These are phyloP conservation scores for Scutellospora calospora DNA, from an alignment of 371 early-diverging fungal species.

Conservation along the genomic window DNA sequence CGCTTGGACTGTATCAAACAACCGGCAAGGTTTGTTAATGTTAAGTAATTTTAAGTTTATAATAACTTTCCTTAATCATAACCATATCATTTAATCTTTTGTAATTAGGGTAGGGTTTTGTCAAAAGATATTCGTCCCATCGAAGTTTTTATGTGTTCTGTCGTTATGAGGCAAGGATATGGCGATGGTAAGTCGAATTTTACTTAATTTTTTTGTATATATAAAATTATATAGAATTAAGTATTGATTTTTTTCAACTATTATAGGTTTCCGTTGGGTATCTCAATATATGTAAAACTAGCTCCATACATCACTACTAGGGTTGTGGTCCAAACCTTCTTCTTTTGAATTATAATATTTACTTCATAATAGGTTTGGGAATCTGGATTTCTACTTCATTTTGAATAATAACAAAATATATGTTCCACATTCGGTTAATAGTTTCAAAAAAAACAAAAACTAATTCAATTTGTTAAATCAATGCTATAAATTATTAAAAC, in stretches of 20 bases:
- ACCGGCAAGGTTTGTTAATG: slow-evolving; percentile 84
- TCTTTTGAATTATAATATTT: too few species aligned
- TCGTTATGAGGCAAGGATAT: slow-evolving; percentile 97
- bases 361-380: too few species aligned
- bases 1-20: slow-evolving; percentile 92
- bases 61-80: too few species aligned
- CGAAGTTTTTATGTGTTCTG: slow-evolving; percentile 98
- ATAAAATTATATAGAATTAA: background rate
- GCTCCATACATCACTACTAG: too few species aligned
- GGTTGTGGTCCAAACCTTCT: too few species aligned
- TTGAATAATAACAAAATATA: too few species aligned
- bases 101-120: slow-evolving; percentile 81
- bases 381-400: too few species aligned
- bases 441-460: too few species aligned
- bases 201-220: background rate
- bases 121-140: slow-evolving; percentile 94
- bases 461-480: too few species aligned
- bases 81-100: too few species aligned
- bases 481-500: too few species aligned
- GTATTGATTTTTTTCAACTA: background rate
- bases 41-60: slow-evolving; percentile 26
- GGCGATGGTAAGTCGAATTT: slow-evolving; percentile 80
- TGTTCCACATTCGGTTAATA: too few species aligned
- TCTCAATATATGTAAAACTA: slow-evolving; percentile 81
- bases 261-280: slow-evolving; percentile 85